phyloP scores from a whole-genome alignment of 2,329 filamentous ascomycete genomes.

The Trichoderma arundinaceum region DNA sequence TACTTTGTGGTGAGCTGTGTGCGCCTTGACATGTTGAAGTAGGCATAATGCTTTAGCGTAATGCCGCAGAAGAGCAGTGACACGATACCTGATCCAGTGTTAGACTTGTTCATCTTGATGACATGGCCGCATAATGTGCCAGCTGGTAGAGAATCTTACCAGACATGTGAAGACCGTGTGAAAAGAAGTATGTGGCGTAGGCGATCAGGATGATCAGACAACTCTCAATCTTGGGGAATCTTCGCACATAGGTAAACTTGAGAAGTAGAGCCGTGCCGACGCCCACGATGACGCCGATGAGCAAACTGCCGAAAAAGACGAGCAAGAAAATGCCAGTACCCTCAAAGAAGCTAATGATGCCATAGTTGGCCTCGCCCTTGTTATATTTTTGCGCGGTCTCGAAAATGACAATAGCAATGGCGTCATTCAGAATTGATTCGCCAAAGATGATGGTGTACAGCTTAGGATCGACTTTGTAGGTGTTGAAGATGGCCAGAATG shows the following conservation, averaged over 20 bases:
- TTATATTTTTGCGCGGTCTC: constrained; percentile 95
- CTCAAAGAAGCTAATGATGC: constrained; percentile 83
- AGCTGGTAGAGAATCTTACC: constrained; percentile 61
- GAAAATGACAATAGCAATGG: constrained; percentile 97
- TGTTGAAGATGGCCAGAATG: constrained; percentile 97
- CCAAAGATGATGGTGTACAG: constrained; percentile 99
- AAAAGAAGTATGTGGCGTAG: constrained; percentile 97
- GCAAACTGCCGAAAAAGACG: constrained; percentile 91
- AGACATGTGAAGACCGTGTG: constrained; percentile 93
- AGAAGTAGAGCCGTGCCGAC: constrained; percentile 85
- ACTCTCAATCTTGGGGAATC: constrained; percentile 95
- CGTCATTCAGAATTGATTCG: constrained; percentile 97
- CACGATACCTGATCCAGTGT: constrained; percentile 74
- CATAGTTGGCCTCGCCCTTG: constrained; percentile 74
- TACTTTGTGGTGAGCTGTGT: constrained; percentile 98
- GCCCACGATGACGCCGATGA: constrained; percentile 87
- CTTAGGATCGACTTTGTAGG: constrained; percentile 98
- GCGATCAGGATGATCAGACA: constrained; percentile 92
- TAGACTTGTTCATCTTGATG: neutral
- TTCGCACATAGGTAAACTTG: constrained; percentile 91
- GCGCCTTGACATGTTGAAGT: constrained; percentile 99
- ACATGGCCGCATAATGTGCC: neutral
- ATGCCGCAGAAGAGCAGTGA: constrained; percentile 97
- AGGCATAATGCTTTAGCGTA: constrained; percentile 97
- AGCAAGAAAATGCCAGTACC: constrained; percentile 93